Evolutionary conservation across 2,329 filamentous ascomycete species (phyloP), one percentile per base, ranked within the genome.

Genomic region (Chaetomium sp.): DNA sequence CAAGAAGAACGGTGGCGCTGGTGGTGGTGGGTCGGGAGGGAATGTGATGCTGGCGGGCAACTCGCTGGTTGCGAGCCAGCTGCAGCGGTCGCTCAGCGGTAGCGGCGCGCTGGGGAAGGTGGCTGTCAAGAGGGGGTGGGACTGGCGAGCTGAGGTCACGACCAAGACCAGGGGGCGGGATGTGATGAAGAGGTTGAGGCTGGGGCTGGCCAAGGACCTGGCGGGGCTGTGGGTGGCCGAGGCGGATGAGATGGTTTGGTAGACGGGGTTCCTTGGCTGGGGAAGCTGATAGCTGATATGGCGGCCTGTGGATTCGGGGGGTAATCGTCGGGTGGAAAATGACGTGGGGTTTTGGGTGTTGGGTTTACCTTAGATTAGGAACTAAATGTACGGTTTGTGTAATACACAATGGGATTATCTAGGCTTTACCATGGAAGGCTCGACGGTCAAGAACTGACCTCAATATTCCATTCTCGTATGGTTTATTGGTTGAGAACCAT

Each of bases 101-200:
- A 35, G 75, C 3, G 73, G 79, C 56, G 77, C 78, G 38, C 64
- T 60, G 33, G 71, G 66, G 5, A 82, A 85, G 68, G 90, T 60
- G 87, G 87, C 13, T 93, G 90, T 90, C 89, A 93, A 76, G 93
- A 90, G 92, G 81, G 91, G 70, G 80, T 79, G 76, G 91, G 90
- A 88, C 80, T 96, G 90, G 88, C 80, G 86, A 73, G 79, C 78
- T 9, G 82, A 81, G 1, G 78, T 91, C 54, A 74, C 79, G 10
- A 83, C 84, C 33, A 82, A 81, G 12, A 85, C 84, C 21, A 87
- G 79, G 67, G 90, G 87, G 0, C 82, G 82, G 56, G 90, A 94
- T 68, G 81, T 97, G n/a, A 78, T 97, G 65, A 82, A 83, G 68
- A 84, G 89, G 68, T 74, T 97, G 76, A 84, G 93, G 69, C 75